These are phyloP conservation scores for Rosa lucieae DNA, from an alignment of 306 rosid genomes.

Conservation along the genomic window DNA sequence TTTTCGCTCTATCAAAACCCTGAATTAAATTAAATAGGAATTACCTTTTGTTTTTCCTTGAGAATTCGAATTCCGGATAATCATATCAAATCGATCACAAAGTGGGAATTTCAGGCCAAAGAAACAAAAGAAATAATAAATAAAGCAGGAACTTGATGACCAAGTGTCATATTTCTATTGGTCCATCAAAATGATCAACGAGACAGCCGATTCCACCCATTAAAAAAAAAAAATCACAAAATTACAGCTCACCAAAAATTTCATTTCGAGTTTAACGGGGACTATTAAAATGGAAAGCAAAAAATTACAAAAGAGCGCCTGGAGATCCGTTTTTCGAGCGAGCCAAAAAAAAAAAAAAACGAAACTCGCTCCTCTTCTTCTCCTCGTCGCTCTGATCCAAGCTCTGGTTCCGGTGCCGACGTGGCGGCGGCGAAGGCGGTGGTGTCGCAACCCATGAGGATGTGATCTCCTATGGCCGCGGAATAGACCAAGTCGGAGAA, in stretches of 20 bases:
- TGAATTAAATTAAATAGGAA: too few relatives aligned
- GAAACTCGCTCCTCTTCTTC: constrained; percentile 14
- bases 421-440: constrained; percentile 23
- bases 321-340: constrained; percentile 14
- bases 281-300: background rate
- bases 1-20: too few relatives aligned
- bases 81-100: too few relatives aligned
- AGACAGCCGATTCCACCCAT: background rate
- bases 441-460: background rate
- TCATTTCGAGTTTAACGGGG: background rate
- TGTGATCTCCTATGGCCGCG: constrained; percentile 12
- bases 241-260: constrained; percentile 2
- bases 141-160: background rate
- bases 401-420: constrained; percentile 11
- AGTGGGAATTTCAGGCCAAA: too few relatives aligned
- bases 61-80: too few relatives aligned
- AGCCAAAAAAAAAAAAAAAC: background rate
- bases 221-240: background rate
- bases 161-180: background rate
- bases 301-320: constrained; percentile 3
- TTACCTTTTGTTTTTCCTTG: too few relatives aligned
- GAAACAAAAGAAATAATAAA: too few relatives aligned
- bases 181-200: background rate
- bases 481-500: constrained; percentile 8
- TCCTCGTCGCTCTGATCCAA: background rate